Evolutionary conservation across 306 rosid genomes (phyloP), one percentile per base, ranked within the genome.

Genomic region (Begonia masoniana): DNA sequence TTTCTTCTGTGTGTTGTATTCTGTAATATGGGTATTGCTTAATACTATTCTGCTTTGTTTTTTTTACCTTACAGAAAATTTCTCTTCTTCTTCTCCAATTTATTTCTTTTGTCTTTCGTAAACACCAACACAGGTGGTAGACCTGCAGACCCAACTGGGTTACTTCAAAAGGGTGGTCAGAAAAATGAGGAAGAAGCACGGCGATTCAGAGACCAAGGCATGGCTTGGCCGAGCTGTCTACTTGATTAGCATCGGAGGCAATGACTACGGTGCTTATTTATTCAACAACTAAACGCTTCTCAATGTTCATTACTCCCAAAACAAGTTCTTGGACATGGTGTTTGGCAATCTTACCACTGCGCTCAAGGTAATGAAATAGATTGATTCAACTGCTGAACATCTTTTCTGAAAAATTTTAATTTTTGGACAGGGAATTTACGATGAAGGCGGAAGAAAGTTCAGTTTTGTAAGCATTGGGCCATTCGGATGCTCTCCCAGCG

Each of bases 361-460:
- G 17, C 41, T 74, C 57, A 47, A 71, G 43, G 83, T 79, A 59
- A 52, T 4, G 14, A 6, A 23, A 15, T 10, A 41, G 15, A 12
- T n/a, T 35, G 35, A 26, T 17, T 17, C 41, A 43, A 24, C 19
- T 10, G 21, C 8, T 43, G 17, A 9, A 36, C 1, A 54, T 13
- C 1, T 2, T 17, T 17, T 17, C 19, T 53, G 12, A 0, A 10
- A 0, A 6, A 26, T 16, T 17, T 1, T 14, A 2, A 17, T 26
- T 26, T 26, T 26, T 26, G 35, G 35, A 6, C 15, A 68, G 83
- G 78, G 58, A 60, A 68, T 77, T 41, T 68, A 81, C 49, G 42
- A 65, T 52, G 52, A 47, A 53, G 83, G 81, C 46, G 85, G 78
- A 61, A 78, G 91, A 56, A 82, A 82, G 63, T 71, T 82, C 23